Evolutionary conservation across 176 grass and related monocot genomes (phyloP).

Genomic region (Oryza meridionalis): DNA sequence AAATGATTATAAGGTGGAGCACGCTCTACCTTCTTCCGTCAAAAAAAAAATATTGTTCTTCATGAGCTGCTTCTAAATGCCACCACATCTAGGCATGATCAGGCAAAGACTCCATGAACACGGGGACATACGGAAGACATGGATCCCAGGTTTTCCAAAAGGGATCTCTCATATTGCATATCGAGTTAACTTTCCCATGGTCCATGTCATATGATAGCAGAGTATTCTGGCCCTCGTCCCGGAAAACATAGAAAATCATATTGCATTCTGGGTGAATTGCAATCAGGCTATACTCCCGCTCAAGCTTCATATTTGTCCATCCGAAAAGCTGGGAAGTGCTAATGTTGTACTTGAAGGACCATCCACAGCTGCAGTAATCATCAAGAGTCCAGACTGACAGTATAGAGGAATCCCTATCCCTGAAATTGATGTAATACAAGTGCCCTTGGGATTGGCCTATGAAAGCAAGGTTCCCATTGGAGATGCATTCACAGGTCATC

Average conservation of each 20-base stretch:
- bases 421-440: not conserved
- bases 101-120: too few relatives aligned
- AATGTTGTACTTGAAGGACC: not conserved
- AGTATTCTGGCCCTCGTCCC: not conserved
- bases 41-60: too few relatives aligned
- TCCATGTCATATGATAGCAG: not conserved
- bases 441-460: not conserved
- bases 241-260: not conserved
- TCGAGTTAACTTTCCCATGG: not conserved
- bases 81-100: too few relatives aligned
- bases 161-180: too few relatives aligned
- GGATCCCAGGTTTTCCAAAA: not conserved
- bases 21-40: too few relatives aligned
- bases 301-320: not conserved
- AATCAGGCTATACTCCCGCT: not conserved
- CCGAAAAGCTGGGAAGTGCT: not conserved
- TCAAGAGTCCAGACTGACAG: not conserved
- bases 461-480: not conserved
- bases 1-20: too few relatives aligned
- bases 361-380: not conserved
- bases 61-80: too few relatives aligned
- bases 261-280: not conserved
- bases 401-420: not conserved
- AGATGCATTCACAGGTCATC: not conserved
- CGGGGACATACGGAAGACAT: not conserved